Evolutionary conservation across 2,329 filamentous ascomycete genomes (phyloP), one percentile per base, ranked within the genome.

Genomic region (Penicillium corylophilum): DNA sequence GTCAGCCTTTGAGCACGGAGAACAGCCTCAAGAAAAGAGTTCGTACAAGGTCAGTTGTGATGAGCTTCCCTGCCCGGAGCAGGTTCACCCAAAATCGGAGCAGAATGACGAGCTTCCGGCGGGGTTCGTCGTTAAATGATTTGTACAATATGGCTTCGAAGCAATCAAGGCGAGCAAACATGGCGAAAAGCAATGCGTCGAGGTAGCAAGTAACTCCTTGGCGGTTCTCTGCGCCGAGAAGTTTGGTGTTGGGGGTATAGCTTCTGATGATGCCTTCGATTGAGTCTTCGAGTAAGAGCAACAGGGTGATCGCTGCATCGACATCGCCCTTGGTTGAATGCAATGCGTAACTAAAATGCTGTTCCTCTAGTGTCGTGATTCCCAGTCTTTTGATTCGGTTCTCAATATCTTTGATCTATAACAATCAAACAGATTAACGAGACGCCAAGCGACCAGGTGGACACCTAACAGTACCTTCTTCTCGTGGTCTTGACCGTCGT

Each of bases 11-110:
- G 23, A 64, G 13, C 15, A 24, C 12, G 16, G 41, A 23, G 23
- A 42, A 15, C 15, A 42, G 42, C 1, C 5, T 9, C 16, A 15
- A 10, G 5, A 20, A 36, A 15, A 28, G 3, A 5, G 13, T 10
- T 55, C 67, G 46, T 76, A 93, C 89, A 74, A 97, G 82, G 66
- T 96, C 92, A 3, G 84, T 86, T 40, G 87, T 88, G 55, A 99
- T 92, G 39, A 97, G 77, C 65, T 87, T 89, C 29, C 94, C 94
- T 6, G 85, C 86, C 57, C 94, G 82, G 56, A 97, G 72, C 79
- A 96, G 82, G 65, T 97, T 97, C 41, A 97, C 92, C 90, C 93
- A 99, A 43, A 97, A 76, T 47, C 93, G 83, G 44, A 97, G 71
- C 20, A 95, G 72, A 9, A 85, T 85, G n/a, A 87, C 87, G 47